Percentiles rank a stretch among this genome's conserved stretches.
Conservation (phyloP, 805 yeast genomes). For the Kazachstania martiniae region DNA sequence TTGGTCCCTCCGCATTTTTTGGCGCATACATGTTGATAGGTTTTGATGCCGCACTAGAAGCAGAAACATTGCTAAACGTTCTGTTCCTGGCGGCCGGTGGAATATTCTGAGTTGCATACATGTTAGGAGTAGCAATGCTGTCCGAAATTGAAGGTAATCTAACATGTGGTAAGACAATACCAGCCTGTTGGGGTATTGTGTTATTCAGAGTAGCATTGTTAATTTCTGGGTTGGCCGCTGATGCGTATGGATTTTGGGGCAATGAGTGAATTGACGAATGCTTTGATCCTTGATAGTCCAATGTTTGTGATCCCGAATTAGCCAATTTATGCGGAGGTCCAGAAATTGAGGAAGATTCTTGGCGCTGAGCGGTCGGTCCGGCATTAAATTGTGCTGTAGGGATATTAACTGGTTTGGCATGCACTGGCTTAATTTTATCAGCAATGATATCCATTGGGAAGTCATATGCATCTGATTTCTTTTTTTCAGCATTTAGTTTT, state of each 20-base stretch:
- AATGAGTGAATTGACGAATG: conserved; percentile 1
- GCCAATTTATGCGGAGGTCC: no score
- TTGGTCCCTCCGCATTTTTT: background rate
- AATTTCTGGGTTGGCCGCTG: conserved; percentile 2
- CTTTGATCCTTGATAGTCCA: background rate
- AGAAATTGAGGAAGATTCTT: background rate
- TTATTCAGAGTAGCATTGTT: background rate
- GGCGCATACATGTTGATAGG: conserved; percentile 5
- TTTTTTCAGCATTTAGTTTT: conserved; percentile 37
- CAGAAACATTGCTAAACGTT: background rate
- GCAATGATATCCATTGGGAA: conserved; percentile 50
- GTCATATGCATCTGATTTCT: conserved; percentile 68
- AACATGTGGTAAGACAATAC: conserved; percentile 7
- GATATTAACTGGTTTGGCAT: conserved; percentile 30
- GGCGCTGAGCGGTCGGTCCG: conserved; percentile 1
- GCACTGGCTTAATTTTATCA: conserved; percentile 26
- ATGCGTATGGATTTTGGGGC: conserved; percentile 13
- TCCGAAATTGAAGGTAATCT: conserved; percentile 2
- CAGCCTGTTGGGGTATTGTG: conserved; percentile 4
- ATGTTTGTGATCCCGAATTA: no score
- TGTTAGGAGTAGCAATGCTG: background rate
- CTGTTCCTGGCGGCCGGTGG: background rate
- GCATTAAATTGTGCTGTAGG: conserved; percentile 9
- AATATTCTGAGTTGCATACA: background rate
- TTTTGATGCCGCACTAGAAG: background rate